Evolutionary conservation across 176 grass and related monocot species (phyloP), one percentile per base, ranked within the genome.

Genomic region (Coix lacrymajobi): DNA sequence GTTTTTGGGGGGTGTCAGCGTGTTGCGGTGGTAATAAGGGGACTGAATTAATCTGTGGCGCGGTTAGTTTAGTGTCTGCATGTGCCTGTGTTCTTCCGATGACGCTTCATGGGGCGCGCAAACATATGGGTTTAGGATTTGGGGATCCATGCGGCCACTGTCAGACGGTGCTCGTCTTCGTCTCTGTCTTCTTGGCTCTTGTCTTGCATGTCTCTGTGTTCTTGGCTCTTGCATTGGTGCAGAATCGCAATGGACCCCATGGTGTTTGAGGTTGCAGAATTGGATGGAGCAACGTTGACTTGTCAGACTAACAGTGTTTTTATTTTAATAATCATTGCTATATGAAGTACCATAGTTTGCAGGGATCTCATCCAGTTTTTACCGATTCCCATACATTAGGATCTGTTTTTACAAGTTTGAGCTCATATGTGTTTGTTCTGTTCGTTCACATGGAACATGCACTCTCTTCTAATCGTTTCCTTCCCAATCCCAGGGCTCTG

Each of bases 401-500:
- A 37, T 81, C 41, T 81, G 70, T 63, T 76, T 65, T 77, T 26
- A 81, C 77, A 46, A 46, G 34, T n/a, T 89, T 44, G 22, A 85
- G 80, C 33, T 70, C 49, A 30, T 10, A 67, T 36, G 48, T 69
- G 11, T 77, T 71, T 13, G 33, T 15, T 76, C 17, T 84, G 32
- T 71, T 37, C 62, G 32, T 71, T 37, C 62, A 32, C 77, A 40
- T 37, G n/a, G n/a, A n/a, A 52, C 73, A 54, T 62, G 43, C 8
- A 36, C 11, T 48, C 54, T 54, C 62, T 64, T 76, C 52, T 83
- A 83, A 79, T 22, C n/a, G 19, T 14, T 69, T 52, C 52, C 36
- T 65, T 66, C 77, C 11, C 58, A 86, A 96, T 70, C 77, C 64
- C 87, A 97, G 94, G 81, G 80, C 29, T 11, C 56, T 7, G 24